These are phyloP conservation scores for Alternaria dauci DNA, from an alignment of 2,329 filamentous ascomycete species.

Conservation along the genomic window DNA sequence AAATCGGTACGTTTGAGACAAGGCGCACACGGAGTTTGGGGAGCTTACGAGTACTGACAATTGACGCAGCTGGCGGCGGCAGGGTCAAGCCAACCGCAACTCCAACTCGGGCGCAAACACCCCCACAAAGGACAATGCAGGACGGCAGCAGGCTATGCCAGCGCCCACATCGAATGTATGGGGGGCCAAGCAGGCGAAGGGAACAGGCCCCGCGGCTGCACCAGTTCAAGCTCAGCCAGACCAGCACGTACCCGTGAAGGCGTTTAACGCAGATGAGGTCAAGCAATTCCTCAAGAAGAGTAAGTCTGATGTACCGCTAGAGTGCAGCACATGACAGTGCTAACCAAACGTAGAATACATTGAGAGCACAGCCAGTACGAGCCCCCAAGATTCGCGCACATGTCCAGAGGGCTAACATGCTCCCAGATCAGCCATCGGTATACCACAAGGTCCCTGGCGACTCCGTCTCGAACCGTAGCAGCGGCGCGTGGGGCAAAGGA, in stretches of 20 bases:
- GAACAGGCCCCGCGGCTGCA: constrained; percentile 27
- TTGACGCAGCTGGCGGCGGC: constrained; percentile 46
- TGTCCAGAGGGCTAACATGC: constrained; percentile 28
- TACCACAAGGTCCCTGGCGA: constrained; percentile 53
- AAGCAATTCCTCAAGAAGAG: constrained; percentile 54
- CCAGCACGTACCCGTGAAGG: constrained; percentile 46
- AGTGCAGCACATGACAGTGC: constrained; percentile 11
- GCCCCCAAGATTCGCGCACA: constrained; percentile 3
- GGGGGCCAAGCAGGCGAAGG: constrained; percentile 44
- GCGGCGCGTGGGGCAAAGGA: constrained; percentile 53
- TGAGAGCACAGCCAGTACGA: constrained; percentile 42
- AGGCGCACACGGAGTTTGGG: background rate
- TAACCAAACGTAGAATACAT: constrained; percentile 39
- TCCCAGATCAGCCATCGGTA: constrained; percentile 40
- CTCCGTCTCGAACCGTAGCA: constrained; percentile 49
- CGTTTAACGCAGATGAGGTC: constrained; percentile 57
- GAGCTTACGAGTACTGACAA: constrained; percentile 22
- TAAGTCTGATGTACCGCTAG: constrained; percentile 21
- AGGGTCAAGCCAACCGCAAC: constrained; percentile 43
- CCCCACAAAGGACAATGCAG: constrained; percentile 42
- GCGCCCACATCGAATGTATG: constrained; percentile 47
- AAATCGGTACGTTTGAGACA: constrained; percentile 41
- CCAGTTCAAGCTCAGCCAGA: constrained; percentile 34
- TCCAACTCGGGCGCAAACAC: constrained; percentile 45
- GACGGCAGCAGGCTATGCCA: constrained; percentile 44